Evolutionary conservation across 2,329 filamentous ascomycete genomes (phyloP), one percentile per base, ranked within the genome.

Genomic region (Verticillium nubilum): DNA sequence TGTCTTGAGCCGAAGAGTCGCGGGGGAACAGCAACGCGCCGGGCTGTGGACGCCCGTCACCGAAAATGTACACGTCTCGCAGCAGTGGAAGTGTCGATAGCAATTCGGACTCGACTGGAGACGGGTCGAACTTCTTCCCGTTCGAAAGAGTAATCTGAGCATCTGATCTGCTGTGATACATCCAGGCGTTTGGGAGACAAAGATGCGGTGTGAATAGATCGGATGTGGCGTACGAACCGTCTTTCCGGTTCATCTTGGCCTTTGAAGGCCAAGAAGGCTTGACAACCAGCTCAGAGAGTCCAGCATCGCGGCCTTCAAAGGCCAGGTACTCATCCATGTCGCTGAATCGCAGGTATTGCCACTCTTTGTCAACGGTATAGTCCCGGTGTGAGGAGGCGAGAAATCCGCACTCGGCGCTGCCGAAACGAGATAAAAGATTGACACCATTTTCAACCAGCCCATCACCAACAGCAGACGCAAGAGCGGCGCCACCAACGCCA

Each of bases 101-200:
- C 2, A 89, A 77, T 0, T 74, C 76, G 2, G 77, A 79, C 67
- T 89, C 86, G 1, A 89, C 67, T 0, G 83, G 81, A 1, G 80
- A 79, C 1, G 86, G 86, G 63, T 89, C 84, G 59, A 89, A 87
- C 63, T 89, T 89, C 74, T 88, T 88, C 2, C 86, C 86, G 4
- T 85, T 89, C 4, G 82, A 73, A 2, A 89, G 75, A 0, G 82
- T 83, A 29, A 89, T 76, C 59, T 85, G 85, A 1, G 82, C 79
- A 64, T 89, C 87, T 1, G 80, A 79, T 52, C 86, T 75, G 1
- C 81, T 84, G 59, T 86, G 78, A 64, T 88, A 88, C 26, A 78
- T 77, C 85, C 86, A 90, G 0, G 84, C 82, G 57, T 80, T 72
- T 0, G 69, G 57, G 5, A 83, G 81, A 0, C 61, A 73, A 0